phyloP scores from a whole-genome alignment of 108 stramenopile genomes.

The Cyclostephanos invisitatus region DNA sequence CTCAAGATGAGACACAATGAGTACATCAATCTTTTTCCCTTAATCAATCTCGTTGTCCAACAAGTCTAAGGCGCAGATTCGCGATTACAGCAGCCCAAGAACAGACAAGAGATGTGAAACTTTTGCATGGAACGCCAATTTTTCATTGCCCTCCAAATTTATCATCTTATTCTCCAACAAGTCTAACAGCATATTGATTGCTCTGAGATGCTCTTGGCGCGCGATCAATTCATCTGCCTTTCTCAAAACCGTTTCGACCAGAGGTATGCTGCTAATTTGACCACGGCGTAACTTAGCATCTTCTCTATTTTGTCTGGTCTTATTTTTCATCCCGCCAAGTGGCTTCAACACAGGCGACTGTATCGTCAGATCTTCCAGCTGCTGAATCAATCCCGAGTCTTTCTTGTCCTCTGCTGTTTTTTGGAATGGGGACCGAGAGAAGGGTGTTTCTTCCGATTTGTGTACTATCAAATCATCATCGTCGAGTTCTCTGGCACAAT shows the following conservation, averaged over 20 bases:
- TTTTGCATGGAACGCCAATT: slow-evolving; percentile 32
- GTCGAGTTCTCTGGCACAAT: slow-evolving; percentile 25
- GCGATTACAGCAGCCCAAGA: slow-evolving; percentile 43
- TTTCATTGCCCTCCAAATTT: slow-evolving; percentile 21
- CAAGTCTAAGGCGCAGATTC: not conserved
- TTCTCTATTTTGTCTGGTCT: slow-evolving; percentile 26
- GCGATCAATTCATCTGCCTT: slow-evolving; percentile 31
- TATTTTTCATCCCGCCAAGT: slow-evolving; percentile 16
- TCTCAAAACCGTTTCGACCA: slow-evolving; percentile 9
- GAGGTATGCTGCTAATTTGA: slow-evolving; percentile 2
- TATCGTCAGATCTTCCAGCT: slow-evolving; percentile 23
- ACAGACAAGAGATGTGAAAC: slow-evolving; percentile 23
- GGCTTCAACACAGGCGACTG: slow-evolving; percentile 21
- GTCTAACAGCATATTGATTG: slow-evolving; percentile 37
- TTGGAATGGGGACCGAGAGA: slow-evolving; percentile 36
- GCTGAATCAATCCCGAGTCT: not conserved
- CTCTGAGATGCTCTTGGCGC: slow-evolving; percentile 18
- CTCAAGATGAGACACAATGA: too few species aligned
- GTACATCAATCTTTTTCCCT: too few species aligned
- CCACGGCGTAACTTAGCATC: slow-evolving; percentile 8
- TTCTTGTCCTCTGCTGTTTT: not conserved
- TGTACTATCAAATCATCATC: not conserved
- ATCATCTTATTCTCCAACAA: slow-evolving; percentile 28
- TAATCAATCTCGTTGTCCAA: too few species aligned
- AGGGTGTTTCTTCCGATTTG: slow-evolving; percentile 19